Evolutionary conservation across 306 rosid species (phyloP).

Genomic region (Trifolium subterraneum): DNA sequence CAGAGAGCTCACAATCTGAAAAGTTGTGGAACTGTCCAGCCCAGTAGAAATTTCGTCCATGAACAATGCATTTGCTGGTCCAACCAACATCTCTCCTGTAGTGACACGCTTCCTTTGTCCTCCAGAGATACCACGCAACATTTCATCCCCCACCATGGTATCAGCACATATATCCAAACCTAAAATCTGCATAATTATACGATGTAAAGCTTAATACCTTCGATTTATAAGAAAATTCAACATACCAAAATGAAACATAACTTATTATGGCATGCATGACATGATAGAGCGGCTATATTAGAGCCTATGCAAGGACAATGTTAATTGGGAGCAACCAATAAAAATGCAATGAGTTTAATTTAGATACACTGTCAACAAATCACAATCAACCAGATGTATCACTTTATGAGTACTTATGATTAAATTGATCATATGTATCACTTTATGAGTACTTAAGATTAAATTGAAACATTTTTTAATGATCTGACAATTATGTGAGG

Average conservation of each 20-base stretch:
- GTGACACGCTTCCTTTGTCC: constrained; percentile 95
- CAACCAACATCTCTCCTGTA: constrained; percentile 71
- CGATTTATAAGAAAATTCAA: neutral
- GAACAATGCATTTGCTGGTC: constrained; percentile 61
- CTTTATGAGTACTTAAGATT: no score
- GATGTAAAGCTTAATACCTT: constrained; percentile 24
- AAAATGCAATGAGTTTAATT: neutral
- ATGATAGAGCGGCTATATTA: no score
- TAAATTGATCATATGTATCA: neutral
- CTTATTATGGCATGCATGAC: neutral
- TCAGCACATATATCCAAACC: constrained; percentile 91
- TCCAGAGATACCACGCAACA: constrained; percentile 94
- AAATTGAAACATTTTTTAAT: neutral
- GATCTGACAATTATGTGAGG: neutral
- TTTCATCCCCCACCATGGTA: constrained; percentile 83
- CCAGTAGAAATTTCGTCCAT: constrained; percentile 77
- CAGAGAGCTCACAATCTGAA: constrained; percentile 59
- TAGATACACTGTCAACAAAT: neutral
- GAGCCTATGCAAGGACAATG: neutral
- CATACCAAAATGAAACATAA: neutral
- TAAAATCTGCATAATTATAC: constrained; percentile 56
- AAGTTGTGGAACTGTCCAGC: constrained; percentile 70
- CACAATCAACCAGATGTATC: neutral
- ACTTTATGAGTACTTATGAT: neutral
- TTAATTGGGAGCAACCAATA: neutral